Conservation (phyloP, 192 early-diverging fungal genomes). For the Pilaira anomala region DNA sequence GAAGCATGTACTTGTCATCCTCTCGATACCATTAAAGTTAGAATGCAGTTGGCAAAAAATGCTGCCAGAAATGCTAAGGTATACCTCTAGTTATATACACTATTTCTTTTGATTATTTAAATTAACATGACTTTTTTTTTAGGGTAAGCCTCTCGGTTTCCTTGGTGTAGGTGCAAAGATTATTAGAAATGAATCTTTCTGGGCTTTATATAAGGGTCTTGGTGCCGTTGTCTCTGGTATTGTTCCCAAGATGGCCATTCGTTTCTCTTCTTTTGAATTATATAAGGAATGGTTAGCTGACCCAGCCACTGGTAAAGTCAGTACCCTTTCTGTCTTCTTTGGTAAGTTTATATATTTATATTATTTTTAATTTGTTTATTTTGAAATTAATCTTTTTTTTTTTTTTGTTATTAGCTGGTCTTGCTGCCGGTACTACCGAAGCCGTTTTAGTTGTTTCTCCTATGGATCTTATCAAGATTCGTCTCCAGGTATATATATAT, state of each 20-base stretch:
- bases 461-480: constrained; percentile 99
- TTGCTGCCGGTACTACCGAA: constrained; percentile 91
- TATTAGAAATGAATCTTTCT: constrained; percentile 78
- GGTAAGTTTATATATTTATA: constrained; percentile 50
- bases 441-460: constrained; percentile 93
- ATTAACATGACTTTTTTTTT: constrained; percentile 1
- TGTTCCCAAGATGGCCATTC: constrained; percentile 99
- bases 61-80: constrained; percentile 52
- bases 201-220: constrained; percentile 95
- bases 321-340: constrained; percentile 66
- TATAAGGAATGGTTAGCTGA: constrained; percentile 83
- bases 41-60: constrained; percentile 87
- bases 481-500: constrained; percentile 62
- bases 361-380: neutral
- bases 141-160: constrained; percentile 59
- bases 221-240: constrained; percentile 95
- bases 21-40: constrained; percentile 96
- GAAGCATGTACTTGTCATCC: constrained; percentile 91
- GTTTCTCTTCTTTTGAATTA: constrained; percentile 93
- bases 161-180: constrained; percentile 84
- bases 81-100: constrained; percentile 15
- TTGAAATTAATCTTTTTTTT: constrained; percentile 4
- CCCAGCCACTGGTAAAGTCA: constrained; percentile 55
- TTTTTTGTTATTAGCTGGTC: constrained; percentile 62
- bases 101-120: neutral